phyloP scores from a whole-genome alignment of 345 rosid species.

The Atalantia buxifolia region DNA sequence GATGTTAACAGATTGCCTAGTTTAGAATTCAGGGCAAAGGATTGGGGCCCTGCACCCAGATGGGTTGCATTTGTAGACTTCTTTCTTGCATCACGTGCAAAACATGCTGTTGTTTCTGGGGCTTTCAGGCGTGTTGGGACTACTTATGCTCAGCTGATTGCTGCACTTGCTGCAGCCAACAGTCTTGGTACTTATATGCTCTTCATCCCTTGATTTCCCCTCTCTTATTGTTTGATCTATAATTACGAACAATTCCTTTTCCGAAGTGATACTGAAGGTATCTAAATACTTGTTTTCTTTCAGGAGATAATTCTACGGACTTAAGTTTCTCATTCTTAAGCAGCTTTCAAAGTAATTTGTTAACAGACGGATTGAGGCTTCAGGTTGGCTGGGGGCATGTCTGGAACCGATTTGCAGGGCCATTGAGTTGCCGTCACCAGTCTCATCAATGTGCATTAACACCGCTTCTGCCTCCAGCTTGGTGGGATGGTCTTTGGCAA shows the following conservation, averaged over 20 bases:
- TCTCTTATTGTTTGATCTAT: neutral
- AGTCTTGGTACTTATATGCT: conserved; percentile 48
- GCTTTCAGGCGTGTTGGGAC: conserved; percentile 94
- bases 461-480: conserved; percentile 90
- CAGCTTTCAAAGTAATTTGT: conserved; percentile 78
- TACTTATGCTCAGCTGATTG: conserved; percentile 86
- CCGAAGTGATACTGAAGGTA: neutral
- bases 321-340: conserved; percentile 70
- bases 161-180: conserved; percentile 87
- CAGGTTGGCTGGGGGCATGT: conserved; percentile 98
- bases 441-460: conserved; percentile 81
- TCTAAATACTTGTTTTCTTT: neutral
- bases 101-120: conserved; percentile 71
- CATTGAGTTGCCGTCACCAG: conserved; percentile 75
- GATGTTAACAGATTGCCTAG: conserved; percentile 32
- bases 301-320: conserved; percentile 60
- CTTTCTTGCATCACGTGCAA: conserved; percentile 90
- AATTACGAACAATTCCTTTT: neutral
- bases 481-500: conserved; percentile 99
- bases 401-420: conserved; percentile 96
- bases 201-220: neutral
- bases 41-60: conserved; percentile 99
- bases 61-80: conserved; percentile 99
- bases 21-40: conserved; percentile 72
- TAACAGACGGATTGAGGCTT: conserved; percentile 61